phyloP scores from a whole-genome alignment of 1,284 basidiomycete species.

The Macrocystidia cucumis region DNA sequence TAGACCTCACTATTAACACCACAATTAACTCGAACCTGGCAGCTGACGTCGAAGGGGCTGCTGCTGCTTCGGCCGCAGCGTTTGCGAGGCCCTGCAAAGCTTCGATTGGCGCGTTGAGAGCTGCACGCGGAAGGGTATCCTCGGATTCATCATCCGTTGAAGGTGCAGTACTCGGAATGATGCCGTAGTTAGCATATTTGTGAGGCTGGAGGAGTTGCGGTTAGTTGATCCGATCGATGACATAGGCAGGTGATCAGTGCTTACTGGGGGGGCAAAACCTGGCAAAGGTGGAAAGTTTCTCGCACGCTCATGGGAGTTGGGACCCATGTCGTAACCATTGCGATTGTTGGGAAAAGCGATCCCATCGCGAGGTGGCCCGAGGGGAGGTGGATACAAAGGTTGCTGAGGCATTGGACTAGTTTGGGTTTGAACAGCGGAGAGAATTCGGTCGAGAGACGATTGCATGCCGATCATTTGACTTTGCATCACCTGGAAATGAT shows the following conservation, averaged over 20 bases:
- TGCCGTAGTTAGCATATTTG: slow-evolving; percentile 87
- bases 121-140: slow-evolving; percentile 73
- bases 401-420: slow-evolving; percentile 18
- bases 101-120: slow-evolving; percentile 87
- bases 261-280: slow-evolving; percentile 82
- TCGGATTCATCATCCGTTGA: slow-evolving; percentile 88
- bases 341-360: slow-evolving; percentile 22
- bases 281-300: slow-evolving; percentile 73
- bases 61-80: slow-evolving; percentile 87
- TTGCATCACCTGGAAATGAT: slow-evolving; percentile 62
- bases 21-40: slow-evolving; percentile 48
- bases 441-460: slow-evolving; percentile 74
- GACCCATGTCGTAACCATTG: slow-evolving; percentile 31
- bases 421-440: slow-evolving; percentile 52
- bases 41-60: slow-evolving; percentile 43
- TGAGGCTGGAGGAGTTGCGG: too few species aligned
- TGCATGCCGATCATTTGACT: slow-evolving; percentile 90
- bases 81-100: slow-evolving; percentile 89
- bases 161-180: slow-evolving; percentile 71
- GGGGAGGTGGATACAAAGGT: slow-evolving; percentile 20
- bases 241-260: slow-evolving; percentile 18
- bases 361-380: slow-evolving; percentile 13
- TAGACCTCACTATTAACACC: too few species aligned
- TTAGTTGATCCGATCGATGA: slow-evolving; percentile 11
- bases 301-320: slow-evolving; percentile 22